phyloP scores from a whole-genome alignment of 805 yeast genomes.

The Wickerhamomyces ciferrii region DNA sequence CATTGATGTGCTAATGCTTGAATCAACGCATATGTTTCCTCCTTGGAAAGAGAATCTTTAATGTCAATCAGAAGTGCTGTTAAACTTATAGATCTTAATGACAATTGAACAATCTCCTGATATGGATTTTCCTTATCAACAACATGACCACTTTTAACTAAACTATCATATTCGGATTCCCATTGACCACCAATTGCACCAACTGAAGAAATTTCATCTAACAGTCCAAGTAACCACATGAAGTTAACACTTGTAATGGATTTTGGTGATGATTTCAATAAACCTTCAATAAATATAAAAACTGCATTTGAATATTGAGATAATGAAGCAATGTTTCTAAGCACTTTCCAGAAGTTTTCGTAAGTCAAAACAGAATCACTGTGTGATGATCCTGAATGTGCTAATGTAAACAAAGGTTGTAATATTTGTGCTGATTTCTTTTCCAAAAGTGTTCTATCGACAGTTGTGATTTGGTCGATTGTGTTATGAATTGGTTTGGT shows the following conservation, averaged over 20 bases:
- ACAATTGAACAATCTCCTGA: conserved; percentile 49
- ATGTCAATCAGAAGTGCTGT: conserved; percentile 46
- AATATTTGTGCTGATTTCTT: conserved; percentile 12
- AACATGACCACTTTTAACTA: conserved; percentile 37
- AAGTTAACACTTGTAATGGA: conserved; percentile 46
- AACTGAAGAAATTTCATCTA: conserved; percentile 76
- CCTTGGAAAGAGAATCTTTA: conserved; percentile 25
- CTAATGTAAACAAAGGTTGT: conserved; percentile 9
- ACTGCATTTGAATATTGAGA: conserved; percentile 37
- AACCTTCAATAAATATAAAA: conserved; percentile 39
- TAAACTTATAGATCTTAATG: conserved; percentile 56
- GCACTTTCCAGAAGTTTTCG: conserved; percentile 48
- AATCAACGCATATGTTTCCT: conserved; percentile 48
- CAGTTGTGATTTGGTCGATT: conserved; percentile 6
- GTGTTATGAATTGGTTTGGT: conserved; percentile 1
- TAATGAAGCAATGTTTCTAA: conserved; percentile 43
- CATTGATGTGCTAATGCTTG: conserved; percentile 89
- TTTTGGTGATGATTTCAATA: conserved; percentile 23
- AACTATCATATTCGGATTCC: conserved; percentile 56
- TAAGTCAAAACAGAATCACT: conserved; percentile 38
- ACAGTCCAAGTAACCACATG: conserved; percentile 60
- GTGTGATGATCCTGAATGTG: not conserved
- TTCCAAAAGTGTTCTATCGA: conserved; percentile 13
- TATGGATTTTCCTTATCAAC: conserved; percentile 41
- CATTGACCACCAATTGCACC: conserved; percentile 77